Conservation (phyloP, 345 rosid genomes). For the Citrus unshiu region DNA sequence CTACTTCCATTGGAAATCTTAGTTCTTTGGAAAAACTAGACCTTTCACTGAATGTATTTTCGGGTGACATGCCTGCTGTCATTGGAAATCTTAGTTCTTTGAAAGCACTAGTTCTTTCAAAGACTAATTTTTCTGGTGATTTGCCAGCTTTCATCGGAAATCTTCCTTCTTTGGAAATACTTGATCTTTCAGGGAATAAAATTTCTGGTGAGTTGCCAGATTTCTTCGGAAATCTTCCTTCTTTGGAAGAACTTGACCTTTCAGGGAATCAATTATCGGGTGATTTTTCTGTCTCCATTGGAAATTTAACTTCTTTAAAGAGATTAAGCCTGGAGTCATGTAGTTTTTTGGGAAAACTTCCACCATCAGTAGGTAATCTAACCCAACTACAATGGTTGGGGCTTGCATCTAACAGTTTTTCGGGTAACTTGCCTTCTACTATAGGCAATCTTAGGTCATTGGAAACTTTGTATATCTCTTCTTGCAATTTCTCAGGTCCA, state of each 20-base stretch:
- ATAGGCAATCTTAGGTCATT: background rate
- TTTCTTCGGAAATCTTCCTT: background rate
- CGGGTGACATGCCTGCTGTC: slow-evolving; percentile 3
- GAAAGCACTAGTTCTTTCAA: background rate
- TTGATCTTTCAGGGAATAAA: background rate
- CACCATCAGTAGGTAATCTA: background rate
- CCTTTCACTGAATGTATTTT: background rate
- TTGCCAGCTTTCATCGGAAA: too few relatives aligned
- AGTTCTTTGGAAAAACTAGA: background rate
- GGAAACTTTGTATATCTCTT: background rate
- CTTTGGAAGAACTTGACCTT: too few relatives aligned
- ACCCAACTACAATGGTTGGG: background rate
- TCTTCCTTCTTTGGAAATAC: too few relatives aligned
- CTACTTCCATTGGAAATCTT: background rate
- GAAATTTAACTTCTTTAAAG: too few relatives aligned
- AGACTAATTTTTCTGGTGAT: too few relatives aligned
- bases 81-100: background rate
- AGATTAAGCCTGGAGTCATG: too few relatives aligned
- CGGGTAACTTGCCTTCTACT: slow-evolving; percentile 2
- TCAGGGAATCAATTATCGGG: too few relatives aligned
- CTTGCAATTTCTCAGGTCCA: background rate
- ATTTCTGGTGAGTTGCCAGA: rapidly evolving
- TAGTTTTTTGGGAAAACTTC: too few relatives aligned
- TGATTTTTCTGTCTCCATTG: too few relatives aligned
- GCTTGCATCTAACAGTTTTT: background rate